Conservation (phyloP, 179 eudicot genomes). For the Sideroxylon spinosum region DNA sequence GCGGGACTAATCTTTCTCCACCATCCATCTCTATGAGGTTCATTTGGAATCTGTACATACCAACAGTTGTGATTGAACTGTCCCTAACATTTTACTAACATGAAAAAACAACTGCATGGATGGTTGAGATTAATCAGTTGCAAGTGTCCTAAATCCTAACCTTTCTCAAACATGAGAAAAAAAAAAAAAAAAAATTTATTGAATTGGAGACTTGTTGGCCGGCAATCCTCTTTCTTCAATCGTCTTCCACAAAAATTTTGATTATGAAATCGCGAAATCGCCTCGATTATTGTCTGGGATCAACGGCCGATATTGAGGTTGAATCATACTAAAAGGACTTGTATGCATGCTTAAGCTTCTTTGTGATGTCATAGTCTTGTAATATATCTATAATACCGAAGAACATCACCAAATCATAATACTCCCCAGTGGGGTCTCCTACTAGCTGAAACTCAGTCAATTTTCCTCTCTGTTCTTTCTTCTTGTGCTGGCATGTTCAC, state of each 20-base stretch:
- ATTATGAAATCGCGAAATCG: conserved; percentile 86
- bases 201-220: not conserved
- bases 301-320: conserved; percentile 85
- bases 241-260: conserved; percentile 62
- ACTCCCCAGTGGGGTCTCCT: conserved; percentile 72
- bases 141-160: no score
- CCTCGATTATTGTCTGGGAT: conserved; percentile 77
- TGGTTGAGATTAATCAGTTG: no score
- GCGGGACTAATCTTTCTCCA: no score
- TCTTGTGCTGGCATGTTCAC: conserved; percentile 57
- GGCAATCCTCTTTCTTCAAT: conserved; percentile 17
- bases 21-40: no score
- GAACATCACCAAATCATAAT: conserved; percentile 77
- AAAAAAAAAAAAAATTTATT: no score
- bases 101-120: no score
- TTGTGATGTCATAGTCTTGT: conserved; percentile 91
- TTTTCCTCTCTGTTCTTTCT: conserved; percentile 37
- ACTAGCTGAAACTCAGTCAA: conserved; percentile 34
- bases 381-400: conserved; percentile 94
- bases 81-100: no score
- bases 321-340: conserved; percentile 91
- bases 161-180: no score
- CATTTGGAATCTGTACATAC: no score
- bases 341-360: conserved; percentile 94
- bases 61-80: no score